Conservation (phyloP, 495 filamentous ascomycete species). For the Halenospora varia region DNA sequence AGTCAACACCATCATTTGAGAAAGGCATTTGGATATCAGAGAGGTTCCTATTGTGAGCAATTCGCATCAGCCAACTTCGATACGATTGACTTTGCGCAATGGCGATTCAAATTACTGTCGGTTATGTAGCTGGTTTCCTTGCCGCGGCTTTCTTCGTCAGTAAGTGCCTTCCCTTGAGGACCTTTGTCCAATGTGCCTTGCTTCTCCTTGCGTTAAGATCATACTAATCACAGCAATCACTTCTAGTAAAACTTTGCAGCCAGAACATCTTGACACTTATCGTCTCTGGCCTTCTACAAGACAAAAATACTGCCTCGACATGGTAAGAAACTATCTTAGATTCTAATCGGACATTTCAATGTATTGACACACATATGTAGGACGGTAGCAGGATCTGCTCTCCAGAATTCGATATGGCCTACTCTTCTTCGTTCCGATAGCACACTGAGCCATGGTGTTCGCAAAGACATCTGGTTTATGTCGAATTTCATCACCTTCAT, state of each 20-base stretch:
- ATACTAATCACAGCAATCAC: too few relatives aligned
- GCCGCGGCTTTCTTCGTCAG: not conserved
- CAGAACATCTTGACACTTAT: not conserved
- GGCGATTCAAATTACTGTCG: not conserved
- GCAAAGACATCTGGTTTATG: not conserved
- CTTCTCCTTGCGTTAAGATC: not conserved
- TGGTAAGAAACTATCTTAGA: too few relatives aligned
- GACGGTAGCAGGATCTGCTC: not conserved
- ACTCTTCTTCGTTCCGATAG: conserved; percentile 3
- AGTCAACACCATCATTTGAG: too few relatives aligned
- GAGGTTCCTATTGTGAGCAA: not conserved
- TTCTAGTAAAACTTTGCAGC: conserved; percentile 1
- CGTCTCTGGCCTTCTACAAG: not conserved
- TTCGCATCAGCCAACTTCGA: not conserved
- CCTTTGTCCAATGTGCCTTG: not conserved
- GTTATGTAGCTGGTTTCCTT: not conserved
- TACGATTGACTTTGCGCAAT: not conserved
- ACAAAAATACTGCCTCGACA: conserved; percentile 4
- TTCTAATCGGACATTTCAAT: not conserved
- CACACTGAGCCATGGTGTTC: not conserved
- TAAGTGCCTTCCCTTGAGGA: not conserved
- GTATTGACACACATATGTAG: not conserved
- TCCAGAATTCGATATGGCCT: conserved; percentile 8
- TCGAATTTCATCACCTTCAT: not conserved
- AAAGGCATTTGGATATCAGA: too few relatives aligned